Percentiles rank a stretch among this genome's conserved stretches.
Evolutionary conservation across 805 yeast species (phyloP).

Genomic region (Nakazawaea anatomiae): DNA sequence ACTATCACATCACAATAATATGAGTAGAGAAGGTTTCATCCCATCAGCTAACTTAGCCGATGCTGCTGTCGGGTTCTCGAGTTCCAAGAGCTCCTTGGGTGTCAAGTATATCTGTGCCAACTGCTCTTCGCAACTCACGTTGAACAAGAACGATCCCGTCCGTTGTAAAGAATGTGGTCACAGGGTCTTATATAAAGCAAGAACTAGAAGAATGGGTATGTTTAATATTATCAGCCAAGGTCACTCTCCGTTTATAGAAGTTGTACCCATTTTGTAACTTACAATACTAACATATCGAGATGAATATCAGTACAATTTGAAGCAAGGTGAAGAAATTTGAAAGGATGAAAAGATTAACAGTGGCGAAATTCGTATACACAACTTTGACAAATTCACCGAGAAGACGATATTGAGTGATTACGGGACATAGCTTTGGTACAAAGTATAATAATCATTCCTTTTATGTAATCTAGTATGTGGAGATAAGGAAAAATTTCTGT

Average conservation of each 20-base stretch:
- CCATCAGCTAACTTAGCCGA: constrained; percentile 71
- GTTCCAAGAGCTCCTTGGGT: constrained; percentile 63
- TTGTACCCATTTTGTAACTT: no score
- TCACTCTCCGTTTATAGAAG: no score
- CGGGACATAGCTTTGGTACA: not conserved
- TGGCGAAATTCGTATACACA: not conserved
- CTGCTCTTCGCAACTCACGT: constrained; percentile 84
- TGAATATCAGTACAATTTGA: constrained; percentile 53
- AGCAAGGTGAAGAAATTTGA: constrained; percentile 44
- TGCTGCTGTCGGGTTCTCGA: constrained; percentile 76
- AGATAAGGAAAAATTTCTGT: no score
- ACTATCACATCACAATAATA: no score
- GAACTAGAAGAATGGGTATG: constrained; percentile 90
- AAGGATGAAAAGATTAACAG: not conserved
- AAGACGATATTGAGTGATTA: not conserved
- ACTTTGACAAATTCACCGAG: not conserved
- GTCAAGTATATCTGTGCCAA: constrained; percentile 94
- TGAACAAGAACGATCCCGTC: constrained; percentile 91
- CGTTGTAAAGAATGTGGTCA: constrained; percentile 99
- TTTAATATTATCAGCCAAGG: not conserved
- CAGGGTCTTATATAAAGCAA: constrained; percentile 93
- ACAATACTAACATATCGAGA: no score
- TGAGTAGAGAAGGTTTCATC: constrained; percentile 80
- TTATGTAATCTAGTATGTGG: no score
- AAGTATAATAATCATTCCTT: no score